phyloP scores from a whole-genome alignment of 768 basidiomycete species.

The Leccinellum albellum region DNA sequence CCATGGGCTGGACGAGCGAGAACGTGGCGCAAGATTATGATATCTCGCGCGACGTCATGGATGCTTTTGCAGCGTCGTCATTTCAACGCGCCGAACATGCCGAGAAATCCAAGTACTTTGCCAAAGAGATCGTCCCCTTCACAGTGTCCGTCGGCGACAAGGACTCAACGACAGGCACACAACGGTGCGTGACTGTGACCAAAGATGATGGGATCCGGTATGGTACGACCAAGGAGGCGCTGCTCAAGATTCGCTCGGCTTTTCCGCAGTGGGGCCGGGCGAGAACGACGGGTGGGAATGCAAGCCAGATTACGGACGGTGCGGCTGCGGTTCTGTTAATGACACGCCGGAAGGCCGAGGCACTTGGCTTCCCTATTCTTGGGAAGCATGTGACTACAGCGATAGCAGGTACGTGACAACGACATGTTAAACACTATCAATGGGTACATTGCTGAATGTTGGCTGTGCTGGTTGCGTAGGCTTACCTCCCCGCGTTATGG shows the following conservation, averaged over 20 bases:
- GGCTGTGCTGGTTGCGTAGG: conserved; percentile 34
- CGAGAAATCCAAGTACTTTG: conserved; percentile 61
- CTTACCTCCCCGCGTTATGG: conserved; percentile 80
- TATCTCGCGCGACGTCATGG: conserved; percentile 72
- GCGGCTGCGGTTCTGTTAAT: conserved; percentile 80
- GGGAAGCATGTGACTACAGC: conserved; percentile 76
- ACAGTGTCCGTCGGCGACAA: conserved; percentile 61
- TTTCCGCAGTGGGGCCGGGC: conserved; percentile 80
- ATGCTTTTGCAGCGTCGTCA: conserved; percentile 68
- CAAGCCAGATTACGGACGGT: conserved; percentile 82
- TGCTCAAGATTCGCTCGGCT: conserved; percentile 65
- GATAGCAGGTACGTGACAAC: conserved; percentile 49
- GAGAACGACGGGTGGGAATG: conserved; percentile 81
- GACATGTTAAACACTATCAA: neutral
- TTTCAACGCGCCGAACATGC: conserved; percentile 78
- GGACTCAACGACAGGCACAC: conserved; percentile 51
- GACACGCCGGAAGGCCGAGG: conserved; percentile 75
- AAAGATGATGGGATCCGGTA: conserved; percentile 78
- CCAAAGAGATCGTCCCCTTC: conserved; percentile 72
- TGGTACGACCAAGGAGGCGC: conserved; percentile 63
- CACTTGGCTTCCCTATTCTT: conserved; percentile 66
- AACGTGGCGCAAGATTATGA: conserved; percentile 76
- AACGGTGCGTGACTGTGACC: conserved; percentile 49
- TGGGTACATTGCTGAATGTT: neutral
- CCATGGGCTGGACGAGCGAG: conserved; percentile 91